Base-by-base conservation (phyloP, 208 protist species). In the Trypanosoma avium region DNA sequence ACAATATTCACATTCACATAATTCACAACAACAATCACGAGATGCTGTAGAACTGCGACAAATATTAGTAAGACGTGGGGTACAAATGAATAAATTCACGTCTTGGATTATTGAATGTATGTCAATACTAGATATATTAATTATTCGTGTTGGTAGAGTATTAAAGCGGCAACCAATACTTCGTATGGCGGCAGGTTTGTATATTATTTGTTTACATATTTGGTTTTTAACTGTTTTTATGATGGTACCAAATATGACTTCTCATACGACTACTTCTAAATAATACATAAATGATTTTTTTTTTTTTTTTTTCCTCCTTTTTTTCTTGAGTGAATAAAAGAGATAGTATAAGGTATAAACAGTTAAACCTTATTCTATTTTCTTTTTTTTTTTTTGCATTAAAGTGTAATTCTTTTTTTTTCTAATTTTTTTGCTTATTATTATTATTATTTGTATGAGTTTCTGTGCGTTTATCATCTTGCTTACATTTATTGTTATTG, bases 151-250 rank as follows among this genome's bases (percentile, higher is more conserved):
- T 8, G 74, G 63, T n/a, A 59, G 60, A 27, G 10, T 70, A 26
- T 67, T 90, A 15, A 55, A 52, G 4, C 70, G 77, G 12, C 43
- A 48, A 26, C 69, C 74, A 46, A 22, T 80, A 29, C 58, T 73
- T 35, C 79, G 84, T 10, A 64, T 90, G 26, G n/a, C 48, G 9
- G 29, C 72, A 22, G 67, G 73, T 48, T 27, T 73, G 22, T 90
- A 90, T 52, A 60, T 90, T n/a, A 10, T 61, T 5, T 69, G 82
- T 30, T 59, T 90, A 30, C 84, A 90, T 45, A 38, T 79, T 26
- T 79, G 76, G 78, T 56, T 86, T 30, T 6, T 82, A 21, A 33
- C 76, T 36, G 22, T 52, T 19, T 12, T 65, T 12, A 24, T 67
- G 38, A 61, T 65, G 56, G 9, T 58, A 10, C 29, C 36, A 22